Percentiles rank a stretch among this genome's conserved stretches.
These are phyloP conservation scores for Nannochloropsis gaditana DNA, from an alignment of 108 stramenopile genomes.

Conservation along the genomic window DNA sequence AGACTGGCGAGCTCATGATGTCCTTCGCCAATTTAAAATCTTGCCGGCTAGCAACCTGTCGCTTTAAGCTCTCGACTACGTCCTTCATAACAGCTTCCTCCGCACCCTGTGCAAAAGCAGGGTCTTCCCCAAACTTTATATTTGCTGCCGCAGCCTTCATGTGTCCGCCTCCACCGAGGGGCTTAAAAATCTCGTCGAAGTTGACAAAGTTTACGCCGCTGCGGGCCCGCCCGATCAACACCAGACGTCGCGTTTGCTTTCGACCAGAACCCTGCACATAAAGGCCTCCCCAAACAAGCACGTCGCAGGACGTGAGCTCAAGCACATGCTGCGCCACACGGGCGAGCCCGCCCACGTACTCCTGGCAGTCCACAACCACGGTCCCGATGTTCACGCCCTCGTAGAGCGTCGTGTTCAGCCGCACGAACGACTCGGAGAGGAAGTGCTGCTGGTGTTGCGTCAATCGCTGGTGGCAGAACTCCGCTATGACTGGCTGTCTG, in stretches of 20 bases:
- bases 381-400: constrained; percentile 40
- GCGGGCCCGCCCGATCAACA: constrained; percentile 31
- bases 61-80: constrained; percentile 33
- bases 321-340: constrained; percentile 81
- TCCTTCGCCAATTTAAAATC: constrained; percentile 29
- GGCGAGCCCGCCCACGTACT: constrained; percentile 82
- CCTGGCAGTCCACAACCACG: constrained; percentile 62
- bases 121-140: constrained; percentile 21
- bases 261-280: constrained; percentile 52
- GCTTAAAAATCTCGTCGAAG: constrained; percentile 32
- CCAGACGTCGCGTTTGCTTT: constrained; percentile 28
- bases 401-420: constrained; percentile 53
- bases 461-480: constrained; percentile 59
- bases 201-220: constrained; percentile 22
- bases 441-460: constrained; percentile 72
- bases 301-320: constrained; percentile 77
- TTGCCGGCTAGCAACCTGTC: constrained; percentile 22
- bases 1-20: constrained; percentile 44
- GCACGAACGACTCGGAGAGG: constrained; percentile 73
- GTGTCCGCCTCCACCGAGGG: constrained; percentile 40
- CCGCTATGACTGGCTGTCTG: constrained; percentile 83
- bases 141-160: constrained; percentile 42
- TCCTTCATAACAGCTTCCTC: constrained; percentile 18
- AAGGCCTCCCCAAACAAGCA: constrained; percentile 72
- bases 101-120: constrained; percentile 23